These are phyloP conservation scores for Pleurotus eryngii DNA, from an alignment of 768 basidiomycete species.

Conservation along the genomic window DNA sequence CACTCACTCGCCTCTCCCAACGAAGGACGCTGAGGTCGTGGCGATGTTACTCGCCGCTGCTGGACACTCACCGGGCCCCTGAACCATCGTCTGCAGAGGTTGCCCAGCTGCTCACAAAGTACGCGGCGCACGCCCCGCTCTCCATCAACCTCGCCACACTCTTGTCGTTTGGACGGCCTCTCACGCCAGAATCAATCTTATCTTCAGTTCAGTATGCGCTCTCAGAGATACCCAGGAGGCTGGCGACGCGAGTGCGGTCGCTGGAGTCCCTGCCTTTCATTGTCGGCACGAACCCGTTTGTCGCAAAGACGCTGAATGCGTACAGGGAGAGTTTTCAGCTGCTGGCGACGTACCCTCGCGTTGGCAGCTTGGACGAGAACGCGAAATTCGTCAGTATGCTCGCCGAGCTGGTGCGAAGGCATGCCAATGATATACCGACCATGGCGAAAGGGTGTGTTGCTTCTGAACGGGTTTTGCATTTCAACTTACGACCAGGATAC, in stretches of 20 bases:
- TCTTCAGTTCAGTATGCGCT: slow-evolving; percentile 73
- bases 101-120: slow-evolving; percentile 58
- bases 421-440: slow-evolving; percentile 86
- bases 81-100: slow-evolving; percentile 50
- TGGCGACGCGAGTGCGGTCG: slow-evolving; percentile 71
- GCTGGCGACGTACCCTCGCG: slow-evolving; percentile 62
- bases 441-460: slow-evolving; percentile 78
- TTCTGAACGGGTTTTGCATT: slow-evolving; percentile 1
- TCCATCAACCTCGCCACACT: slow-evolving; percentile 72
- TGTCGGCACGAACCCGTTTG: slow-evolving; percentile 85
- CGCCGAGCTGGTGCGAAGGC: slow-evolving; percentile 68
- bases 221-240: slow-evolving; percentile 72
- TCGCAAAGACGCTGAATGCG: slow-evolving; percentile 65
- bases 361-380: slow-evolving; percentile 70
- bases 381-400: slow-evolving; percentile 62
- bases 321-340: slow-evolving; percentile 69
- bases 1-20: background rate
- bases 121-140: slow-evolving; percentile 59
- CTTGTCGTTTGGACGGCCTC: slow-evolving; percentile 72
- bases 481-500: background rate
- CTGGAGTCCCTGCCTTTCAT: slow-evolving; percentile 82
- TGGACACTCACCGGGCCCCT: slow-evolving; percentile 34
- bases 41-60: slow-evolving; percentile 4
- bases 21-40: background rate
- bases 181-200: slow-evolving; percentile 67